These are phyloP conservation scores for Sextonia rubra DNA, from an alignment of 164 flowering plant genomes.

Conservation along the genomic window DNA sequence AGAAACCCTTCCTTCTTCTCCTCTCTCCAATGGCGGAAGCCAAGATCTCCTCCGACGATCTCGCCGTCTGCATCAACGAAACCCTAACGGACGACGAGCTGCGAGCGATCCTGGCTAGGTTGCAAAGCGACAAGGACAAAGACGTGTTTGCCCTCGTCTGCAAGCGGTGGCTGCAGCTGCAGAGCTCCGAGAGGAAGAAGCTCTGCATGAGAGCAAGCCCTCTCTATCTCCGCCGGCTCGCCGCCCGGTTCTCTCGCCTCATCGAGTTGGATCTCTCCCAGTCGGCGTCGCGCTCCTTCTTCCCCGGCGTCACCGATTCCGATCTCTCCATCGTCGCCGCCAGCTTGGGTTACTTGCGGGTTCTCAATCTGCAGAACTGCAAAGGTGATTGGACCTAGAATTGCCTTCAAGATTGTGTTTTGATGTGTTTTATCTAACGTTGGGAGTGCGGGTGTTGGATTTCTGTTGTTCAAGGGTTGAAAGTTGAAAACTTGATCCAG, in stretches of 20 bases:
- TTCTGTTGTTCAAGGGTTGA: no score
- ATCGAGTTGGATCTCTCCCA: conserved; percentile 76
- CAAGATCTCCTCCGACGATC: background rate
- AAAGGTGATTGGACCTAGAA: conserved; percentile 43
- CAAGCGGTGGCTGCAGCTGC: conserved; percentile 80
- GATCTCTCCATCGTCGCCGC: conserved; percentile 76
- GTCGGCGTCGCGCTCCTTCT: conserved; percentile 74
- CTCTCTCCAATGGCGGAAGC: conserved; percentile 13
- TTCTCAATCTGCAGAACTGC: conserved; percentile 59
- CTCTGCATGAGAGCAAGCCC: conserved; percentile 90
- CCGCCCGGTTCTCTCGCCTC: conserved; percentile 58
- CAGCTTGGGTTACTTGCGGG: conserved; percentile 49
- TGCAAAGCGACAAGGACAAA: conserved; percentile 62
- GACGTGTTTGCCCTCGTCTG: conserved; percentile 81
- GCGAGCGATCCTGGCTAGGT: conserved; percentile 49
- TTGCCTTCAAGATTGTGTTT: background rate
- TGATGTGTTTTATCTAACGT: no score
- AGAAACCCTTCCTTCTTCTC: background rate
- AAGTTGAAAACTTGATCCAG: no score
- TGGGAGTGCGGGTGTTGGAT: background rate
- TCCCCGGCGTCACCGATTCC: conserved; percentile 80
- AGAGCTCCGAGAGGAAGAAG: conserved; percentile 82
- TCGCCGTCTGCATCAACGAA: conserved; percentile 58
- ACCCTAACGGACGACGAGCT: conserved; percentile 78
- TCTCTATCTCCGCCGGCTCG: conserved; percentile 67